Evolutionary conservation across 2,329 filamentous ascomycete genomes (phyloP), one percentile per base, ranked within the genome.

Genomic region (Plectosphaerella cucumerina): DNA sequence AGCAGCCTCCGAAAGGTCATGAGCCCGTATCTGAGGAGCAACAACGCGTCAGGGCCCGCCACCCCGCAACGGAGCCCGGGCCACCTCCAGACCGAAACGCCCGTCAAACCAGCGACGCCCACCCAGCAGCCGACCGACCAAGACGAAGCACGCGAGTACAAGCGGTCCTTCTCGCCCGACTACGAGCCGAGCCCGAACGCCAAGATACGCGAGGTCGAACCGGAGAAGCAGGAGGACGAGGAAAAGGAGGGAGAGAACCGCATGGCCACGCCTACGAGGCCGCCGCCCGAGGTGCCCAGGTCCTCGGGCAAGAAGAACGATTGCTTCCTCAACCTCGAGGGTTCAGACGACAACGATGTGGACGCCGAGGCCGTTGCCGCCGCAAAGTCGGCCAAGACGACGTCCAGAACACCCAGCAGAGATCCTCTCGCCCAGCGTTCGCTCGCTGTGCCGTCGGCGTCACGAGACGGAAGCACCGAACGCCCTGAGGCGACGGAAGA

Each of bases 1-100:
- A 94, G 88, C 65, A 96, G 90, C 68, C 73, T 96, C 58, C 83
- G 89, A 53, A 82, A 89, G 69, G 88, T 89, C 48, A 96, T 96
- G 90, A 88, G 87, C 68, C 90, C 89, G 6, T 97, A 90, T 65
- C 71, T 96, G 18, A 71, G 68, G 49, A 45, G 44, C 50, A 15
- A 42, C 22, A 31, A 48, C 46, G n/a, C 26, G 26, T 21, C 39
- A 18, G 17, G n/a, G n/a, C 39, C 39, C n/a, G 39, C n/a, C n/a
- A 42, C 39, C n/a, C 39, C 39, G n/a, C 39, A 42, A 18, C 17
- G 18, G n/a, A 20, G n/a, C 39, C 10, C 39, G n/a, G 39, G n/a
- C 18, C n/a, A 17, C 39, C n/a, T 20, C 10, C 39, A 42, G 39
- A 18, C 17, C 39, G 39, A 42, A 18, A 42, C 39, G 9, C 39